Evolutionary conservation across 2,329 filamentous ascomycete species (phyloP).

Genomic region (Bipolaris oryzae): DNA sequence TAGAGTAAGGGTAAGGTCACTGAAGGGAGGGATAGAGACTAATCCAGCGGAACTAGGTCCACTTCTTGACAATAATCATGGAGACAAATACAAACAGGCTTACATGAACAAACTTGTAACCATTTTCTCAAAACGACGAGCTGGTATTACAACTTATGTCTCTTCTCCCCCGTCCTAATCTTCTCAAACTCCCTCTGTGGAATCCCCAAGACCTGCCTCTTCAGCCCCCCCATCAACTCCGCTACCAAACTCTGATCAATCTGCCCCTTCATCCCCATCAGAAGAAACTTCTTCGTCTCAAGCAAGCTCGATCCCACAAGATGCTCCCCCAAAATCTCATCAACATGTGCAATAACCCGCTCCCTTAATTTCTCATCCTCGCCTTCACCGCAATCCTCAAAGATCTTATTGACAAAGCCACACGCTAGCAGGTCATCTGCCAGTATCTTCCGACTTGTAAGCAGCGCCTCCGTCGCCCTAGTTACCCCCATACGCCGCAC

Average conservation of each 20-base stretch:
- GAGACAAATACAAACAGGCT: not conserved
- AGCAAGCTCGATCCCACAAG: not conserved
- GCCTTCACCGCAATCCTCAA: not conserved
- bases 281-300: not conserved
- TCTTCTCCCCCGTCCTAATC: not conserved
- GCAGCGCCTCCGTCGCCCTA: not conserved
- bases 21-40: not conserved
- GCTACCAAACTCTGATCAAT: not conserved
- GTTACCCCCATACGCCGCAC: not conserved
- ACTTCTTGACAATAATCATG: not conserved
- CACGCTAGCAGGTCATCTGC: not conserved
- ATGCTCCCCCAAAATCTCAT: not conserved
- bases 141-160: not conserved
- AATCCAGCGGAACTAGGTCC: too few species aligned
- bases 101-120: too few species aligned
- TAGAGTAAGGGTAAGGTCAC: not conserved
- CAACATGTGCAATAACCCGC: not conserved
- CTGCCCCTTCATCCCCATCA: not conserved
- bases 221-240: not conserved
- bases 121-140: too few species aligned
- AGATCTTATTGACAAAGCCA: not conserved
- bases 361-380: not conserved
- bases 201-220: not conserved
- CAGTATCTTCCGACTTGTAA: not conserved
- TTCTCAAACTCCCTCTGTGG: not conserved